Base-by-base conservation (phyloP, 2,329 filamentous ascomycete genomes). In the Aspergillus oerlinghausenensis region DNA sequence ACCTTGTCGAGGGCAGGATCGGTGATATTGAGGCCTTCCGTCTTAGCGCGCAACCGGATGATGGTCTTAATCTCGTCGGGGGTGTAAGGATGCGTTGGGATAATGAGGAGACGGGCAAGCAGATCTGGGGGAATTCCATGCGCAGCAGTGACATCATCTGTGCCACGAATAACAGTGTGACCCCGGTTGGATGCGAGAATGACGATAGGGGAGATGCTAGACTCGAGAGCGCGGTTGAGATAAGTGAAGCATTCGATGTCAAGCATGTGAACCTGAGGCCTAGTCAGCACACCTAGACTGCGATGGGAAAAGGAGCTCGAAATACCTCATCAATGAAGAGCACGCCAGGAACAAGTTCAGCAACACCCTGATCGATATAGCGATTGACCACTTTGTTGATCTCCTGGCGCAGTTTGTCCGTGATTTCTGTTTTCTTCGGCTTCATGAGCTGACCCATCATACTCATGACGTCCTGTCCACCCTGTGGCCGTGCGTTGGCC, bases 371-470 rank as follows among this genome's bases (percentile, higher is more conserved):
- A 73, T 97, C 94, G 66, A 99, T 99, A 77, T 97, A 99, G 75
- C 93, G 92, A 82, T 92, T 96, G 65, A 99, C 94, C 29, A 99
- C 93, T 80, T 97, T 97, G 84, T 99, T 97, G 80, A 99, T 97
- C 79, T 99, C 94, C 55, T 85, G 81, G 59, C 94, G 86, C 70
- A 99, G 80, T 80, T 99, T 99, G 77, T 99, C 94, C 29, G 94
- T 99, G 70, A 99, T 97, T 75, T 99, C 94, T 5, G 94, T 99
- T 87, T 97, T 97, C 81, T 95, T 95, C 60, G 94, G 94, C 83
- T 97, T 97, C 92, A 97, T 97, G 70, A 99, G 79, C 77, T 99
- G 94, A 68, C 94, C 94, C 93, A 99, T 97, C 94, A 99, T 97
- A 80, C 92, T 97, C 92, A 99, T 97, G 64, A 99, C 96, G 75